Evolutionary conservation across 345 rosid species (phyloP).

Genomic region (Syzygium grande): DNA sequence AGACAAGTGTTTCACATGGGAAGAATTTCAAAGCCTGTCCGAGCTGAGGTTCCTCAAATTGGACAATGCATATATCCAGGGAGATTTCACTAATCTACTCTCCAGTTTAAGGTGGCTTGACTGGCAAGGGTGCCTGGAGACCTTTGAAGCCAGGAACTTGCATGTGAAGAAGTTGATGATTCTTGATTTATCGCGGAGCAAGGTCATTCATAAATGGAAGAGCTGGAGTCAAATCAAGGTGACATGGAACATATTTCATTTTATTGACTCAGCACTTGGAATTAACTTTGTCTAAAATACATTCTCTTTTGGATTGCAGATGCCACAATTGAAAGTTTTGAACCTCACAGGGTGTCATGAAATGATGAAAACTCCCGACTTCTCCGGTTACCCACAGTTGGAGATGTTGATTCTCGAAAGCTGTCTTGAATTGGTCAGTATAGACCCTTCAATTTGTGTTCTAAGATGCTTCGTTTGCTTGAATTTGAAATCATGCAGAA

Average conservation of each 20-base stretch:
- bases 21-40: background rate
- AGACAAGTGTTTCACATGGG: background rate
- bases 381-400: background rate
- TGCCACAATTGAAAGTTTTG: background rate
- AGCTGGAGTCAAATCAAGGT: background rate
- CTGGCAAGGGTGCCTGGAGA: background rate
- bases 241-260: background rate
- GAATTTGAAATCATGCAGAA: background rate
- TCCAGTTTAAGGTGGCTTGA: background rate
- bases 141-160: background rate
- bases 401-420: background rate
- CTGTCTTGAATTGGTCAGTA: background rate
- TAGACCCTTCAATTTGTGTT: background rate
- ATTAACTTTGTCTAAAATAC: background rate
- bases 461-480: no score
- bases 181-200: background rate
- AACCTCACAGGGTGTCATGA: background rate
- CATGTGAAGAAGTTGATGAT: background rate
- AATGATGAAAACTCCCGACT: background rate
- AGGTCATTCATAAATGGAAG: background rate
- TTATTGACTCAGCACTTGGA: background rate
- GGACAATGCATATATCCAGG: background rate
- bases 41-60: background rate
- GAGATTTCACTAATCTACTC: background rate
- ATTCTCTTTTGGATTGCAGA: background rate